A percentile compares a stretch with the other conserved stretches of the same genome.
phyloP scores from a whole-genome alignment of 768 basidiomycete species.

The Mycena pura region DNA sequence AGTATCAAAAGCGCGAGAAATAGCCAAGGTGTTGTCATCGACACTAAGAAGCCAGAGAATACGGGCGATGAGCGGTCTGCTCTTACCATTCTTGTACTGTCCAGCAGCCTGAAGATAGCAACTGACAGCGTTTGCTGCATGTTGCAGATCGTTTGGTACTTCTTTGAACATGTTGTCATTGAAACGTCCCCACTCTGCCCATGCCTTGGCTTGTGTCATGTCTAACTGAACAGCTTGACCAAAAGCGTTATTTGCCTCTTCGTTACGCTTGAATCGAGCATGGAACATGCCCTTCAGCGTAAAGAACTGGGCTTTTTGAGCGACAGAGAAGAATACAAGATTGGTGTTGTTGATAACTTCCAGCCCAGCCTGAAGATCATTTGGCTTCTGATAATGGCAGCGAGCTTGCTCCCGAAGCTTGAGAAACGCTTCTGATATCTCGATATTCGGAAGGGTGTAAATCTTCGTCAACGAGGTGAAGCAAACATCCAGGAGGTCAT shows the following conservation, averaged over 20 bases:
- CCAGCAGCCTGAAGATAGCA: slow-evolving; percentile 98
- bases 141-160: slow-evolving; percentile 68
- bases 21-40: slow-evolving; percentile 77
- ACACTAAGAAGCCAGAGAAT: slow-evolving; percentile 96
- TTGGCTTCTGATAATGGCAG: slow-evolving; percentile 95
- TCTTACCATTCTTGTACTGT: slow-evolving; percentile 92
- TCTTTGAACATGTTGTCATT: slow-evolving; percentile 96
- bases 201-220: slow-evolving; percentile 92
- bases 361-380: slow-evolving; percentile 90
- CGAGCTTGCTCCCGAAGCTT: slow-evolving; percentile 98
- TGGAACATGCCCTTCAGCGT: slow-evolving; percentile 99
- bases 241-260: slow-evolving; percentile 92
- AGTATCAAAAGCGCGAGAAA: slow-evolving; percentile 86
- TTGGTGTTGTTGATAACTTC: slow-evolving; percentile 99
- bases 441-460: slow-evolving; percentile 98
- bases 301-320: slow-evolving; percentile 98
- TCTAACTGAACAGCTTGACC: slow-evolving; percentile 97
- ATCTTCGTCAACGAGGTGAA: slow-evolving; percentile 95
- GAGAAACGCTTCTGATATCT: slow-evolving; percentile 99
- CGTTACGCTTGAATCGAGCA: slow-evolving; percentile 80
- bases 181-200: slow-evolving; percentile 98
- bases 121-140: slow-evolving; percentile 91
- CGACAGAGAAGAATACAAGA: slow-evolving; percentile 92
- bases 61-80: slow-evolving; percentile 87
- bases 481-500: slow-evolving; percentile 95